Evolutionary conservation across 2,329 filamentous ascomycete genomes (phyloP).

Genomic region (Penicillium janthinellum): DNA sequence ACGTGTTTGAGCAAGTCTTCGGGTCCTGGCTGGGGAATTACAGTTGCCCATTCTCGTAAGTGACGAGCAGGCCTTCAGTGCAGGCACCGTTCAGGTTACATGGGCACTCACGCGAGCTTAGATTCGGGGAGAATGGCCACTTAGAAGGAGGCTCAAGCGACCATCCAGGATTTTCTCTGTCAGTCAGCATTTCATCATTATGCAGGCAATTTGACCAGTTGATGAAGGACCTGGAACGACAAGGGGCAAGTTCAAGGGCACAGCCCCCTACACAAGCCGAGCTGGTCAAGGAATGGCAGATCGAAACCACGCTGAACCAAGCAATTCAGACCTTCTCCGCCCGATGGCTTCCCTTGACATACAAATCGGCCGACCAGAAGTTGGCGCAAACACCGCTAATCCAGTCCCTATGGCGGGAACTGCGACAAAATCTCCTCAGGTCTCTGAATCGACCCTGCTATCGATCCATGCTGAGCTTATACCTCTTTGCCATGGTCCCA

Average conservation of each 20-base stretch:
- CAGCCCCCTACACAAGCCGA: conserved; percentile 6
- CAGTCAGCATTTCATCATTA: conserved; percentile 23
- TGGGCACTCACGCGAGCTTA: not conserved
- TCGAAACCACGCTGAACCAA: conserved; percentile 28
- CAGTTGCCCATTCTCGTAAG: conserved; percentile 47
- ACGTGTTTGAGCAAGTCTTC: conserved; percentile 45
- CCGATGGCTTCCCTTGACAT: conserved; percentile 31
- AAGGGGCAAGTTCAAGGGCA: conserved; percentile 10
- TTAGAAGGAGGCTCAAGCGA: conserved; percentile 6
- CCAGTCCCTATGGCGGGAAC: conserved; percentile 38
- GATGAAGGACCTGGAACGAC: conserved; percentile 36
- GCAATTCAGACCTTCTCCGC: conserved; percentile 33
- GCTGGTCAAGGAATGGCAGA: conserved; percentile 21
- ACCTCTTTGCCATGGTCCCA: conserved; percentile 46
- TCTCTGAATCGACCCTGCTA: conserved; percentile 48
- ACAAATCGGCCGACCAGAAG: not conserved
- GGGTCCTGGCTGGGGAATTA: conserved; percentile 49
- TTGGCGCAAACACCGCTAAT: conserved; percentile 22
- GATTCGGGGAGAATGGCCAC: conserved; percentile 7
- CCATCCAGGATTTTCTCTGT: conserved; percentile 8
- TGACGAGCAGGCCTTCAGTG: not conserved
- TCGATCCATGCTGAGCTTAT: conserved; percentile 44
- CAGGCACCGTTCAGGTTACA: not conserved
- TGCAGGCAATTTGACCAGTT: conserved; percentile 35
- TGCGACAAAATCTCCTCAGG: conserved; percentile 44